phyloP scores from a whole-genome alignment of 768 basidiomycete species.

The Phallus indusiatus region DNA sequence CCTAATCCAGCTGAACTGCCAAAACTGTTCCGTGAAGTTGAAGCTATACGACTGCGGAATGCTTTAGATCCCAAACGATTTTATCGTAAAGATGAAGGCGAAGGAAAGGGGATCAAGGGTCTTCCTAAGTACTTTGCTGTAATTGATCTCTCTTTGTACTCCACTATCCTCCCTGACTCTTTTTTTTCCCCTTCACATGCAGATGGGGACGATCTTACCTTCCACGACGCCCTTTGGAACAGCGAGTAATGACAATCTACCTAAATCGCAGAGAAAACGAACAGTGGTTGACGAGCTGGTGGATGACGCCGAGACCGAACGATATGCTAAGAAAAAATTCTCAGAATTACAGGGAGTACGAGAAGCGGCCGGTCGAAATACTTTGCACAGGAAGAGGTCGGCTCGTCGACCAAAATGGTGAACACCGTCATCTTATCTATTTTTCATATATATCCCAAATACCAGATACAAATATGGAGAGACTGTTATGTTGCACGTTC shows the following conservation, averaged over 20 bases:
- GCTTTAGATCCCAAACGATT: slow-evolving; percentile 90
- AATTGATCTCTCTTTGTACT: slow-evolving; percentile 19
- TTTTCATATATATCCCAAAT: neutral
- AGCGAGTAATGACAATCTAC: slow-evolving; percentile 60
- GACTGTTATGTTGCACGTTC: neutral
- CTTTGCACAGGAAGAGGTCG: slow-evolving; percentile 55
- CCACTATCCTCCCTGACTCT: neutral
- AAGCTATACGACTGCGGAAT: slow-evolving; percentile 77
- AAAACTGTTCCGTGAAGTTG: slow-evolving; percentile 72
- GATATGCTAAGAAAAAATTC: slow-evolving; percentile 91
- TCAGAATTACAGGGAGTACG: slow-evolving; percentile 61
- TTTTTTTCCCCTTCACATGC: slow-evolving; percentile 9
- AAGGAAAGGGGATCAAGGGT: slow-evolving; percentile 76
- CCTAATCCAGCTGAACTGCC: slow-evolving; percentile 74
- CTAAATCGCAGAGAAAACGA: slow-evolving; percentile 61
- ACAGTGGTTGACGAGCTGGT: slow-evolving; percentile 84
- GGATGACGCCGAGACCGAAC: slow-evolving; percentile 76
- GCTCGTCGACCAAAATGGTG: slow-evolving; percentile 63
- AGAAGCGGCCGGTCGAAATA: slow-evolving; percentile 61
- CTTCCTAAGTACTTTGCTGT: slow-evolving; percentile 89
- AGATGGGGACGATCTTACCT: slow-evolving; percentile 77
- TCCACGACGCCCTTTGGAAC: slow-evolving; percentile 65
- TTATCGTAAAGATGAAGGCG: slow-evolving; percentile 79
- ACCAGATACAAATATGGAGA: neutral
- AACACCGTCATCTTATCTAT: neutral